phyloP scores from a whole-genome alignment of 2,329 filamentous ascomycete genomes.

The Aureobasidium sp. region DNA sequence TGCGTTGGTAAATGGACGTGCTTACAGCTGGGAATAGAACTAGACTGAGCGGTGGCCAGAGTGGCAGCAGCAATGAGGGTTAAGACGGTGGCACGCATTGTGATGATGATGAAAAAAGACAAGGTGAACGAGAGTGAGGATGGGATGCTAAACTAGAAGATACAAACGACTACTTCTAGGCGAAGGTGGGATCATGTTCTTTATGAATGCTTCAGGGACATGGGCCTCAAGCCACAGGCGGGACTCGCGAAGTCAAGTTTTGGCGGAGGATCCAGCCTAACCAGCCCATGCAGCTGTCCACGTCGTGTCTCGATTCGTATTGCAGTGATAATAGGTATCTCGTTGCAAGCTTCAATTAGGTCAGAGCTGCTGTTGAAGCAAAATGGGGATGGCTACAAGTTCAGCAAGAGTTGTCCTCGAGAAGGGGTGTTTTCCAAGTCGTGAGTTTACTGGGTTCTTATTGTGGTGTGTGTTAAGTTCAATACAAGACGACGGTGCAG shows the following conservation, averaged over 20 bases:
- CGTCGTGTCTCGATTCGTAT: not conserved
- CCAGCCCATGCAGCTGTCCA: not conserved
- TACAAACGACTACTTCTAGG: not conserved
- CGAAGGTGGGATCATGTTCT: not conserved
- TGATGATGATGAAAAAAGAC: not conserved
- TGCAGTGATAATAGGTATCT: not conserved
- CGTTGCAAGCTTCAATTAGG: not conserved
- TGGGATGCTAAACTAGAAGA: not conserved
- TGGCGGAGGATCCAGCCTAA: not conserved
- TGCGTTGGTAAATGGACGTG: not conserved
- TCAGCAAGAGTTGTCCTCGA: not conserved
- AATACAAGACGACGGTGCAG: not conserved
- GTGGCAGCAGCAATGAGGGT: not conserved
- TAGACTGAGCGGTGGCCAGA: not conserved
- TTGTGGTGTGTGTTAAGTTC: not conserved
- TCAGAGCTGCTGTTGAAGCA: too few relatives aligned
- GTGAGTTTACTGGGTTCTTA: not conserved
- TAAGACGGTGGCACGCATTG: not conserved
- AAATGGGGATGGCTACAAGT: not conserved
- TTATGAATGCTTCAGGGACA: not conserved
- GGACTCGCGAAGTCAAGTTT: not conserved
- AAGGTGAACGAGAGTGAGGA: not conserved
- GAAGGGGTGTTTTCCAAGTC: not conserved
- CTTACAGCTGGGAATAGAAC: constrained; percentile 4
- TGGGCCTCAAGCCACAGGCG: not conserved